Evolutionary conservation across 2,329 filamentous ascomycete species (phyloP).

Genomic region (Pseudocercospora fijiensis): DNA sequence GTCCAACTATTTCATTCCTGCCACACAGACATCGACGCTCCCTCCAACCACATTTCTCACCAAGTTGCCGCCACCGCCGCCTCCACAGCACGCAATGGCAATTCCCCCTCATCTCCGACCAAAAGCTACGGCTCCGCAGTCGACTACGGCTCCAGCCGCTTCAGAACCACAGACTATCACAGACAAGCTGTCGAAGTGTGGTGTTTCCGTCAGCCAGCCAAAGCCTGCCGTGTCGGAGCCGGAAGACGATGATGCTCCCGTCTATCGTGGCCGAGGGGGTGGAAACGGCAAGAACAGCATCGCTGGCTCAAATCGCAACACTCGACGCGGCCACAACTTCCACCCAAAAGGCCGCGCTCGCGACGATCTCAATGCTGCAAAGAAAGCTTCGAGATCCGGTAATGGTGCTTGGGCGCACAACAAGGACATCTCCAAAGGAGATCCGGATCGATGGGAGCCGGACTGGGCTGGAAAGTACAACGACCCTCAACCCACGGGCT

Average conservation of each 20-base stretch:
- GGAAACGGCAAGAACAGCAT: neutral
- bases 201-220: slow-evolving; percentile 22
- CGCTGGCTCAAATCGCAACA: neutral
- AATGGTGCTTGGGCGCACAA: slow-evolving; percentile 1
- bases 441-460: slow-evolving; percentile 24
- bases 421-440: slow-evolving; percentile 23
- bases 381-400: neutral
- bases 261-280: slow-evolving; percentile 2
- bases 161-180: slow-evolving; percentile 6
- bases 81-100: slow-evolving; percentile 1
- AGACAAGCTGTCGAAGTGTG: slow-evolving; percentile 22
- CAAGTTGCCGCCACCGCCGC: neutral
- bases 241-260: neutral
- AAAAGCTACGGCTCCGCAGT: neutral
- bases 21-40: slow-evolving; percentile 1
- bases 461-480: slow-evolving; percentile 20
- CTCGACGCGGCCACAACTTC: neutral
- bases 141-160: neutral
- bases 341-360: neutral
- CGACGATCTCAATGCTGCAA: neutral
- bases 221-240: slow-evolving; percentile 10
- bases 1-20: neutral
- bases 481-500: slow-evolving; percentile 9
- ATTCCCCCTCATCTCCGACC: slow-evolving; percentile 16
- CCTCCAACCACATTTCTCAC: neutral